Conservation (phyloP, 1,139 yeast genomes). For the Geotrichum aggregatum region DNA sequence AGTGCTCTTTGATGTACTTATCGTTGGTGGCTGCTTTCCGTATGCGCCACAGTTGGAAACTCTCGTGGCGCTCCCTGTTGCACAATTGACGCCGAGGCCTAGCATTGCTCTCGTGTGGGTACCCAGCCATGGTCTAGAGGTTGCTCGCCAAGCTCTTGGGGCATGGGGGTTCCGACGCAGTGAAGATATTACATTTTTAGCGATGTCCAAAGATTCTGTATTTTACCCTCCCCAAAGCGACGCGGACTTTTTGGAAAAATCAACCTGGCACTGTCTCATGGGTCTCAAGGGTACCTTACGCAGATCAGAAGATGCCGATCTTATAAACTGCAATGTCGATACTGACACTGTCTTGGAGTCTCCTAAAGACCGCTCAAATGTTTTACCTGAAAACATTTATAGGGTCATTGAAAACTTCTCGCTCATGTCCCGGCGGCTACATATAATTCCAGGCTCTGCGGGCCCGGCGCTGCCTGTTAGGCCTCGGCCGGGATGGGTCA, state of each 20-base stretch:
- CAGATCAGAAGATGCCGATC: conserved; percentile 73
- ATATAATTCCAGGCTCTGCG: conserved; percentile 67
- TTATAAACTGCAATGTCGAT: conserved; percentile 88
- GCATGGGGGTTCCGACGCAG: conserved; percentile 75
- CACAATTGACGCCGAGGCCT: conserved; percentile 72
- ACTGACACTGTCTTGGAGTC: conserved; percentile 74
- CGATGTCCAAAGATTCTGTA: conserved; percentile 43
- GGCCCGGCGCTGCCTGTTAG: conserved; percentile 55
- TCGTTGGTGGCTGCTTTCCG: conserved; percentile 82
- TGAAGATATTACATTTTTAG: conserved; percentile 65
- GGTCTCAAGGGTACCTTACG: conserved; percentile 92
- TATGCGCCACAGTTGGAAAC: conserved; percentile 57
- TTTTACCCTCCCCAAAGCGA: conserved; percentile 31
- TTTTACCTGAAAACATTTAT: conserved; percentile 75
- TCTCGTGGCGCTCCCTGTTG: conserved; percentile 62
- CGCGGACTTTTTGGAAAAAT: conserved; percentile 27
- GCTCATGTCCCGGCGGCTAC: conserved; percentile 73
- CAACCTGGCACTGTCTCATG: conserved; percentile 93
- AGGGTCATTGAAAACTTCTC: conserved; percentile 86
- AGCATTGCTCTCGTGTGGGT: conserved; percentile 88
- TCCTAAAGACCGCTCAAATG: conserved; percentile 35
- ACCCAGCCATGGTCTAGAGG: conserved; percentile 54
- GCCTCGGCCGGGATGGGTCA: conserved; percentile 85
- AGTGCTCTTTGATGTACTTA: conserved; percentile 76
- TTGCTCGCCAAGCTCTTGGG: conserved; percentile 53